Percentiles rank a stretch among this genome's conserved stretches.
These are phyloP conservation scores for Cucurbitaria berberidis DNA, from an alignment of 2,329 filamentous ascomycete species.

Conservation along the genomic window DNA sequence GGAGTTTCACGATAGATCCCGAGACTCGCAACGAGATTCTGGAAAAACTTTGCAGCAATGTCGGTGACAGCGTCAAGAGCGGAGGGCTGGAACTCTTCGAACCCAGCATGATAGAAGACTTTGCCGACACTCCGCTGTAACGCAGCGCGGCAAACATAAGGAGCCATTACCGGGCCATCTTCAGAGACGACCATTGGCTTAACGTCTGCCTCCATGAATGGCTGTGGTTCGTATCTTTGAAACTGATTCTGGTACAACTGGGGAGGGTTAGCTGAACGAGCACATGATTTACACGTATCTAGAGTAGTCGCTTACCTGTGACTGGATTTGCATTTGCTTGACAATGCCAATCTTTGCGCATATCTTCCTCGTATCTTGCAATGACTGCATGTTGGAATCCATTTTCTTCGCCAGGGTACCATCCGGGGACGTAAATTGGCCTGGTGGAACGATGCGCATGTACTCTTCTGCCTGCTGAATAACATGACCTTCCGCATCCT, in stretches of 20 bases:
- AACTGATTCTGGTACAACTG: constrained; percentile 98
- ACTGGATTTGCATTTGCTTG: constrained; percentile 99
- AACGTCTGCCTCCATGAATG: constrained; percentile 85
- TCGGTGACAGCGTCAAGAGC: constrained; percentile 90
- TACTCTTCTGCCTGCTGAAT: constrained; percentile 88
- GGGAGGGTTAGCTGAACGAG: constrained; percentile 16
- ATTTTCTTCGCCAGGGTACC: constrained; percentile 79
- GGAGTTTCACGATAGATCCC: constrained; percentile 84
- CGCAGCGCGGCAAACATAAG: constrained; percentile 80
- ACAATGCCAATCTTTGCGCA: constrained; percentile 97
- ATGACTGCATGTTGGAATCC: constrained; percentile 88
- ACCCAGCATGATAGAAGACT: constrained; percentile 93
- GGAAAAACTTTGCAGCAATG: constrained; percentile 86
- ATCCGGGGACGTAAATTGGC: constrained; percentile 75
- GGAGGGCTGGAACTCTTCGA: constrained; percentile 95
- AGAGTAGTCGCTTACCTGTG: constrained; percentile 68
- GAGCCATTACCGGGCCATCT: constrained; percentile 84
- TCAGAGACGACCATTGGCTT: constrained; percentile 89
- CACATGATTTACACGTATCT: neutral
- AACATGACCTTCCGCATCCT: constrained; percentile 86
- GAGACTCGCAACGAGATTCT: constrained; percentile 79
- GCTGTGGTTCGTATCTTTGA: constrained; percentile 90
- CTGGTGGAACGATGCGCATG: constrained; percentile 75
- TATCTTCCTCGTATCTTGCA: constrained; percentile 95
- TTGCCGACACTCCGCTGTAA: constrained; percentile 91